phyloP scores from a whole-genome alignment of 2,329 filamentous ascomycete species.

The Colletotrichum falcatum region DNA sequence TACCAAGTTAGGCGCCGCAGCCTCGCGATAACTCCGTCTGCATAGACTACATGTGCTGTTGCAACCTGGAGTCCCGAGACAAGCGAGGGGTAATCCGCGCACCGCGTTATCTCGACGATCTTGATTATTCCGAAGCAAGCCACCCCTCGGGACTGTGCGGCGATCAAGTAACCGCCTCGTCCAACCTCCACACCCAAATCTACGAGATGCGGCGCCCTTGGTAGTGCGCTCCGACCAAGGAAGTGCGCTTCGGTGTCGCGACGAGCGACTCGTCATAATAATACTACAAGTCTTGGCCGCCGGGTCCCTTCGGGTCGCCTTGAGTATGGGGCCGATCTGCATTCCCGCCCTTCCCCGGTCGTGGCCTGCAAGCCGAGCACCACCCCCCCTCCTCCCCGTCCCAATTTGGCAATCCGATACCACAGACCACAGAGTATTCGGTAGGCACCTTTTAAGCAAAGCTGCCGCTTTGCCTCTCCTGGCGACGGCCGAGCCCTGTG shows the following conservation, averaged over 20 bases:
- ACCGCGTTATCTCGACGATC: conserved; percentile 24
- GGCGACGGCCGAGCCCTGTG: conserved; percentile 20
- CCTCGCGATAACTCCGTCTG: conserved; percentile 27
- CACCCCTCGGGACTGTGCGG: neutral
- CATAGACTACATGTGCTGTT: conserved; percentile 5
- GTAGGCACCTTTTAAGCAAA: neutral
- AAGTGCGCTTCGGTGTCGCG: neutral
- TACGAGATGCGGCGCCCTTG: conserved; percentile 2
- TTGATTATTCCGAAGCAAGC: neutral
- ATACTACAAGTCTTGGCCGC: neutral
- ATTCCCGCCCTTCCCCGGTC: conserved; percentile 24
- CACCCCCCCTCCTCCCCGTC: neutral
- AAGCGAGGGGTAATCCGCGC: neutral
- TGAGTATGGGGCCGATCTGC: conserved; percentile 28
- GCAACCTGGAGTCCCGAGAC: neutral
- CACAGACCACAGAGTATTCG: neutral
- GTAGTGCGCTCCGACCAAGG: neutral
- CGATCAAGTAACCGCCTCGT: conserved; percentile 12
- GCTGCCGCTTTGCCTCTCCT: neutral
- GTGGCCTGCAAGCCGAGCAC: conserved; percentile 23
- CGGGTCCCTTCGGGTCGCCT: conserved; percentile 7
- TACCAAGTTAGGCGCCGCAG: conserved; percentile 19
- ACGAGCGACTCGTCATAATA: neutral
- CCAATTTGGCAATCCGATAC: conserved; percentile 10
- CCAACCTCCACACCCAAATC: conserved; percentile 5